phyloP scores from a whole-genome alignment of 2,329 filamentous ascomycete species.

The Chaetomium globosum region DNA sequence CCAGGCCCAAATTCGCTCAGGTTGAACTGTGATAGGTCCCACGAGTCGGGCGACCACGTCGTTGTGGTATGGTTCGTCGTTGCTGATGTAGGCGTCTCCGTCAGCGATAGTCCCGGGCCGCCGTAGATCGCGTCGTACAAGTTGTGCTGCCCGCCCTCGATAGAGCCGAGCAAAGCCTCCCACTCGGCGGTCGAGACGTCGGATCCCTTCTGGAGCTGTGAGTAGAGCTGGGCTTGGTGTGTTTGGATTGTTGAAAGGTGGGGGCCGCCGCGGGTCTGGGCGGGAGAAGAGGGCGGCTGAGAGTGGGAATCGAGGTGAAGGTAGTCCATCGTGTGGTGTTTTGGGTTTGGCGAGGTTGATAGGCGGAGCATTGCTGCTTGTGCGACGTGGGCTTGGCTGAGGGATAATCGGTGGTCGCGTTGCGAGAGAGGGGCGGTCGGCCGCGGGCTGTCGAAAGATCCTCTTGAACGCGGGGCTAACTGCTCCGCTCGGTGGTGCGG shows the following conservation, averaged over 20 bases:
- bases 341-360: slow-evolving; percentile 42
- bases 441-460: slow-evolving; percentile 52
- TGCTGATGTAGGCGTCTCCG: slow-evolving; percentile 49
- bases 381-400: slow-evolving; percentile 46
- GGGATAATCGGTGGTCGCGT: slow-evolving; percentile 54
- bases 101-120: slow-evolving; percentile 55
- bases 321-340: slow-evolving; percentile 61
- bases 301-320: slow-evolving; percentile 53
- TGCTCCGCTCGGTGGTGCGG: slow-evolving; percentile 42
- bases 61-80: slow-evolving; percentile 35
- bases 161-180: slow-evolving; percentile 77
- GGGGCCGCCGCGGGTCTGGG: slow-evolving; percentile 46
- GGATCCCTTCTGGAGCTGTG: slow-evolving; percentile 44
- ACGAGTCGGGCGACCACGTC: slow-evolving; percentile 60
- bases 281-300: slow-evolving; percentile 57
- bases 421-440: slow-evolving; percentile 47
- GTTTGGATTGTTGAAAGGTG: slow-evolving; percentile 34
- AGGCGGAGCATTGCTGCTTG: slow-evolving; percentile 44
- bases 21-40: slow-evolving; percentile 57
- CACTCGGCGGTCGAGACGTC: slow-evolving; percentile 69
- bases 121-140: slow-evolving; percentile 85
- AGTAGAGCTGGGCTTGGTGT: slow-evolving; percentile 43
- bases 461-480: slow-evolving; percentile 48
- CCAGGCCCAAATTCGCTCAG: slow-evolving; percentile 52
- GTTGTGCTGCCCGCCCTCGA: slow-evolving; percentile 78